These are phyloP conservation scores for Entoloma clypeatum DNA, from an alignment of 1,284 basidiomycete genomes.

Conservation along the genomic window DNA sequence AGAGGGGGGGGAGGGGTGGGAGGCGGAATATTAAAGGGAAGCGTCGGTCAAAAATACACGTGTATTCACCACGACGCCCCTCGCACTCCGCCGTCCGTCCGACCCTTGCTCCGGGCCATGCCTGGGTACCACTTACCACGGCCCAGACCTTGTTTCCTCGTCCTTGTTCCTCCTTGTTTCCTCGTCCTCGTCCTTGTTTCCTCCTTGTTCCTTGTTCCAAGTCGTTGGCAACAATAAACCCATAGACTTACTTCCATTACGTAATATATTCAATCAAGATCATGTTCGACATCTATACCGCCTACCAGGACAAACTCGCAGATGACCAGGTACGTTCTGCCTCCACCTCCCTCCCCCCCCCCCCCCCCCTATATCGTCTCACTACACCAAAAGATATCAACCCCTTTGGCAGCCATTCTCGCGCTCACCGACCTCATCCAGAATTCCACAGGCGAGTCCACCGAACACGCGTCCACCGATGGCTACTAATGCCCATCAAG, in stretches of 20 bases:
- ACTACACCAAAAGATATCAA: slow-evolving; percentile 55
- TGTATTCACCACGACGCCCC: slow-evolving; percentile 36
- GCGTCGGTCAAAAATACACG: slow-evolving; percentile 44
- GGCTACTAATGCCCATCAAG: slow-evolving; percentile 32
- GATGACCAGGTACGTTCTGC: slow-evolving; percentile 52
- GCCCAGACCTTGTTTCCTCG: no score
- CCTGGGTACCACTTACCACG: no score
- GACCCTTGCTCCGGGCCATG: slow-evolving; percentile 4
- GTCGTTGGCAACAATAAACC: no score
- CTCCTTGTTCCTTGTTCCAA: background rate
- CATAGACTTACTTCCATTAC: background rate
- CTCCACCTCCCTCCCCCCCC: slow-evolving; percentile 1
- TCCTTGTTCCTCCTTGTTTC: background rate
- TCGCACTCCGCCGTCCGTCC: background rate
- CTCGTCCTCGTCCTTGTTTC: background rate
- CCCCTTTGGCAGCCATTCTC: slow-evolving; percentile 85
- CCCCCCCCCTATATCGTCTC: slow-evolving; percentile 2
- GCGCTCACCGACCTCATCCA: slow-evolving; percentile 76
- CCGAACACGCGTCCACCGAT: slow-evolving; percentile 9
- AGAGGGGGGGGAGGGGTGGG: slow-evolving; percentile 23
- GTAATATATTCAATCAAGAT: slow-evolving; percentile 2
- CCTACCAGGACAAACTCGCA: slow-evolving; percentile 52
- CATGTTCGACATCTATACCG: slow-evolving; percentile 51
- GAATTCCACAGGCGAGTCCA: slow-evolving; percentile 59
- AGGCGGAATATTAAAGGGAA: slow-evolving; percentile 31